Base-by-base conservation (phyloP, 495 filamentous ascomycete genomes). In the Neurospora sp. region DNA sequence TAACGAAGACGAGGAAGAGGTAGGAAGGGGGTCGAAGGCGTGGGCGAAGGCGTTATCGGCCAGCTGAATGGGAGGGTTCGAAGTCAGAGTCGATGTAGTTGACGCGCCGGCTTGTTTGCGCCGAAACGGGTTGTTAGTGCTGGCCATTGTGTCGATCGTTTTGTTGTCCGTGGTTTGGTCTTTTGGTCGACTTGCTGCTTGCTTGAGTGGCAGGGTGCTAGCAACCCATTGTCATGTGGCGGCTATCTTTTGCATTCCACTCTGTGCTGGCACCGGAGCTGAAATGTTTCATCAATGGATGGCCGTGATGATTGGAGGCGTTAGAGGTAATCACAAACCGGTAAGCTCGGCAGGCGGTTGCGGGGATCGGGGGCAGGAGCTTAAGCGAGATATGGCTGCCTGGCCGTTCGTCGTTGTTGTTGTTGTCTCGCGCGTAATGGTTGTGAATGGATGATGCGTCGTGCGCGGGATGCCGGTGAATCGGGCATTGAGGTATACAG, bases 41-140 rank as follows among this genome's bases (percentile, higher is more conserved):
- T 11, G 31, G 40, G 74, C 68, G 46, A 53, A 73, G 2, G 72
- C 31, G 42, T 39, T 72, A 31, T 72, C 69, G 61, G 72, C 41
- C 41, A 70, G 38, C 11, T 68, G n/a, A 70, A 72, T 46, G 38
- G 72, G 70, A 75, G 75, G 75, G 73, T 71, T 20, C 48, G 42
- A 10, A n/a, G 18, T 46, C 42, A 2, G 44, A 4, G n/a, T 48
- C 18, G 72, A 68, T 37, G 76, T n/a, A n/a, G n/a, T n/a, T n/a
- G n/a, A n/a, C n/a, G n/a, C n/a, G n/a, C n/a, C n/a, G n/a, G n/a
- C 68, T 5, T 75, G 72, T 77, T 82, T 83, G 71, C 83, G 81
- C 42, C 84, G 83, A 72, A 86, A 86, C 6, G 84, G 84, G 74
- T 86, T 86, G 75, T 85, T 86, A 72, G 84, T 82, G 41, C 74